phyloP scores from a whole-genome alignment of 768 basidiomycete genomes.

The Boletus rex-veris region DNA sequence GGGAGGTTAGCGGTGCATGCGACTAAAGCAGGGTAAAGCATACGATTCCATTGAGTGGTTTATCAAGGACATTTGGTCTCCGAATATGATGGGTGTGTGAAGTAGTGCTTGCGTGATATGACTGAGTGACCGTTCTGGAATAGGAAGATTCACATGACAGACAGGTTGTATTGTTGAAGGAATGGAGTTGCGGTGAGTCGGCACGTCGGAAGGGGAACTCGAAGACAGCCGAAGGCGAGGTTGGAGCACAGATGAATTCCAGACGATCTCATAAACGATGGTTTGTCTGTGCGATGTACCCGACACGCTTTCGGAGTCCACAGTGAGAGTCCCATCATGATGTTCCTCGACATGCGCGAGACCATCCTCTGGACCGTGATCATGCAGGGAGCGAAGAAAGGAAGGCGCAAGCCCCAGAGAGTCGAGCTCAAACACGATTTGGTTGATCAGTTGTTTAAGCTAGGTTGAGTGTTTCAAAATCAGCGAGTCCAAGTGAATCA shows the following conservation, averaged over 20 bases:
- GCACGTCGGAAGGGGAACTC: slow-evolving; percentile 9
- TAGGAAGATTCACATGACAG: slow-evolving; percentile 10
- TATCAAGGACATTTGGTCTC: neutral
- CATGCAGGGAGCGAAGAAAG: slow-evolving; percentile 44
- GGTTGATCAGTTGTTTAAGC: slow-evolving; percentile 90
- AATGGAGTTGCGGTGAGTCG: neutral
- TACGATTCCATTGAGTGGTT: slow-evolving; percentile 5
- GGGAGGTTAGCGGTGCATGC: neutral
- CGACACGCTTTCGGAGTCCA: neutral
- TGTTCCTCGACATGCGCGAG: neutral
- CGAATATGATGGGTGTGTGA: neutral
- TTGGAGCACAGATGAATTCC: slow-evolving; percentile 45
- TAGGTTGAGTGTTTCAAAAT: slow-evolving; percentile 28
- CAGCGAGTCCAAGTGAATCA: neutral
- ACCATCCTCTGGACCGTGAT: slow-evolving; percentile 9
- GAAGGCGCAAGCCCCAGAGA: slow-evolving; percentile 59
- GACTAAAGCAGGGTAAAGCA: neutral
- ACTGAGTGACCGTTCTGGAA: slow-evolving; percentile 9
- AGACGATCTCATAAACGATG: slow-evolving; percentile 57
- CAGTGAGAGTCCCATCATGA: neutral
- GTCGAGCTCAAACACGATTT: slow-evolving; percentile 73
- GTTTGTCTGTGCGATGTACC: slow-evolving; percentile 10
- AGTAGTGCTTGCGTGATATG: slow-evolving; percentile 7
- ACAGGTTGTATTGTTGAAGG: neutral
- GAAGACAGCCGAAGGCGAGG: slow-evolving; percentile 57